These are phyloP conservation scores for Rhodofomes roseus DNA, from an alignment of 1,284 basidiomycete genomes.

Conservation along the genomic window DNA sequence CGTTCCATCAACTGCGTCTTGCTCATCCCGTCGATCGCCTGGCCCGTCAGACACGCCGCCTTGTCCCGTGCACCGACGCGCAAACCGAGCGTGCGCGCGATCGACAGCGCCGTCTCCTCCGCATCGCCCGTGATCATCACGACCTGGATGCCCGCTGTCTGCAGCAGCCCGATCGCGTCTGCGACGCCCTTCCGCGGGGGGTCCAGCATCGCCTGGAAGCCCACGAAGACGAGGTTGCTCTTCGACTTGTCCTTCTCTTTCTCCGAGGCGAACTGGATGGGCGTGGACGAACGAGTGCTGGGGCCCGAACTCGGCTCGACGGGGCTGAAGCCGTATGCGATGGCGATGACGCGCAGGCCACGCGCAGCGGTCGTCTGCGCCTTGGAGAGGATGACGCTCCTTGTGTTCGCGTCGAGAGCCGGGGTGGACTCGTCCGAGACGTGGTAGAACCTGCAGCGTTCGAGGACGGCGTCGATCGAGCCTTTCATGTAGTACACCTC, in stretches of 20 bases:
- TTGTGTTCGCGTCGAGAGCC: slow-evolving; percentile 65
- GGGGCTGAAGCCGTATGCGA: slow-evolving; percentile 81
- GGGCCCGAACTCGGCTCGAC: slow-evolving; percentile 35
- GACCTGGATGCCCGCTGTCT: slow-evolving; percentile 86
- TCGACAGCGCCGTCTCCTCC: slow-evolving; percentile 86
- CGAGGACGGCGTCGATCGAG: slow-evolving; percentile 84
- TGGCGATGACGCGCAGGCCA: slow-evolving; percentile 86
- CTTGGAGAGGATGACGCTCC: slow-evolving; percentile 62
- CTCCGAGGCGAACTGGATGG: slow-evolving; percentile 20
- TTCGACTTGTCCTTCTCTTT: slow-evolving; percentile 39
- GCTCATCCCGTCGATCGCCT: slow-evolving; percentile 81
- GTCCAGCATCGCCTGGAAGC: slow-evolving; percentile 94
- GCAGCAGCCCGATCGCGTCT: slow-evolving; percentile 78
- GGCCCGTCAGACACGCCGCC: slow-evolving; percentile 70
- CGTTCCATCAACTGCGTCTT: slow-evolving; percentile 80
- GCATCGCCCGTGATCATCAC: slow-evolving; percentile 99
- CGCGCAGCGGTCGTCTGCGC: slow-evolving; percentile 70
- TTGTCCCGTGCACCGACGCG: slow-evolving; percentile 42
- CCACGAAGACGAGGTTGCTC: slow-evolving; percentile 79
- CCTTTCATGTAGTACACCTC: slow-evolving; percentile 93
- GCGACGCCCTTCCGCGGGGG: slow-evolving; percentile 93
- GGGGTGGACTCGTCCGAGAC: slow-evolving; percentile 83
- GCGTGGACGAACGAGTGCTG: slow-evolving; percentile 25
- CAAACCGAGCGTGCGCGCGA: slow-evolving; percentile 89
- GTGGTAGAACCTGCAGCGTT: slow-evolving; percentile 85